phyloP scores from a whole-genome alignment of 805 yeast species.

The Candida dajiaensis region DNA sequence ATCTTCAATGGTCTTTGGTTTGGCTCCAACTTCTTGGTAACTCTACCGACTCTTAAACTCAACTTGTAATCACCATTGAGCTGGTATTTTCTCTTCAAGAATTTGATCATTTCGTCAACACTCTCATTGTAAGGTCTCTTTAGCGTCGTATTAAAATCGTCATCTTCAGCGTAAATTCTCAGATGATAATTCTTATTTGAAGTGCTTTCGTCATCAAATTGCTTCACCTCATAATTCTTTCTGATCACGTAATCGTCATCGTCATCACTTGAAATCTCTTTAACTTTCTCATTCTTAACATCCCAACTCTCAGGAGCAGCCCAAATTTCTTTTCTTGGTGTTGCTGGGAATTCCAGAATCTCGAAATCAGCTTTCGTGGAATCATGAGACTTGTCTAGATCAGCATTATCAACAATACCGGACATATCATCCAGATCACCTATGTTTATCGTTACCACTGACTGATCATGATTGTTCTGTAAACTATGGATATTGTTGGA shows the following conservation, averaged over 20 bases:
- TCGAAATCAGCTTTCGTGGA: neutral
- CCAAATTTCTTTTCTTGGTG: conserved; percentile 31
- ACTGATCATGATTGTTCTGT: conserved; percentile 17
- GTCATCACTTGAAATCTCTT: conserved; percentile 22
- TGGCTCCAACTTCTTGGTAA: conserved; percentile 64
- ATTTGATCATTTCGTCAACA: conserved; percentile 64
- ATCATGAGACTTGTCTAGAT: neutral
- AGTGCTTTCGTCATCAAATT: conserved; percentile 23
- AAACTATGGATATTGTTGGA: conserved; percentile 4
- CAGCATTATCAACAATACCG: conserved; percentile 34
- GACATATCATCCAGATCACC: conserved; percentile 45
- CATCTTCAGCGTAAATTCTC: conserved; percentile 77
- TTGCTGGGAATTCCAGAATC: neutral
- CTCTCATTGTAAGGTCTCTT: conserved; percentile 76
- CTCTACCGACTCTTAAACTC: conserved; percentile 68
- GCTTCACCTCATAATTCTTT: conserved; percentile 30
- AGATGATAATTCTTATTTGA: conserved; percentile 38
- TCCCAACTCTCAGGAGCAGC: conserved; percentile 60
- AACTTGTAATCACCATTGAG: conserved; percentile 68
- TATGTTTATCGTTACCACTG: conserved; percentile 32
- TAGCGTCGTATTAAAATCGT: conserved; percentile 74
- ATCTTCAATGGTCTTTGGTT: conserved; percentile 73
- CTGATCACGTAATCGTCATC: conserved; percentile 31
- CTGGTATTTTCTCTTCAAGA: conserved; percentile 71
- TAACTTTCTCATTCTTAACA: conserved; percentile 32